Evolutionary conservation across 176 grass and related monocot genomes (phyloP).

Genomic region (Tillandsia leiboldiana): DNA sequence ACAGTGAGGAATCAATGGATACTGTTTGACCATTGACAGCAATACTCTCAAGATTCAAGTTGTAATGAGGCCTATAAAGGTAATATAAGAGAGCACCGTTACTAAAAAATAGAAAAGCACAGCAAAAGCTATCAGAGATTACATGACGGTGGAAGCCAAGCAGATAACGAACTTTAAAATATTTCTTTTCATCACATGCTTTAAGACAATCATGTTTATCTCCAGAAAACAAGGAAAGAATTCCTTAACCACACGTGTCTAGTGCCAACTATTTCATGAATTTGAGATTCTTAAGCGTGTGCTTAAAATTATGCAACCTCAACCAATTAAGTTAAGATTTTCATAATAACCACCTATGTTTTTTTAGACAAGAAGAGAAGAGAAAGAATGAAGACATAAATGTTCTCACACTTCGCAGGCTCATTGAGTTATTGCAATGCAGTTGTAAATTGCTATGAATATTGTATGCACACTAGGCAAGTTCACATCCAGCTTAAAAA

Average conservation of each 20-base stretch:
- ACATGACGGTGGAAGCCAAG: neutral
- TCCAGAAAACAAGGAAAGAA: neutral
- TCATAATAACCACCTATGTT: neutral
- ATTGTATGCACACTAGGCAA: neutral
- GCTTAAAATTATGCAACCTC: neutral
- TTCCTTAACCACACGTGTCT: too few relatives aligned
- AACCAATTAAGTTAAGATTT: neutral
- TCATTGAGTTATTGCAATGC: neutral
- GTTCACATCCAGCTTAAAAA: neutral
- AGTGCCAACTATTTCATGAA: too few relatives aligned
- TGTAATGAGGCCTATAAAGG: conserved; percentile 78
- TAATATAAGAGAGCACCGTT: conserved; percentile 11
- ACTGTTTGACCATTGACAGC: conserved; percentile 80
- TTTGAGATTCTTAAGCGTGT: too few relatives aligned
- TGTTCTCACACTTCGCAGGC: neutral
- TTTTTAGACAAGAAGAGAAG: neutral
- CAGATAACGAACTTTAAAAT: neutral
- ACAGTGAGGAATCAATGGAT: conserved; percentile 63
- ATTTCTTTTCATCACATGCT: neutral
- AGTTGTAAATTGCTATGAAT: neutral
- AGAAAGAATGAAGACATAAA: neutral
- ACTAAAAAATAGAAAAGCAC: neutral
- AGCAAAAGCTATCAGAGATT: neutral
- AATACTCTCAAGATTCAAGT: conserved; percentile 88
- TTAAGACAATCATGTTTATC: too few relatives aligned